Conservation (phyloP, 371 early-diverging fungal genomes). For the Nematocida sp. region DNA sequence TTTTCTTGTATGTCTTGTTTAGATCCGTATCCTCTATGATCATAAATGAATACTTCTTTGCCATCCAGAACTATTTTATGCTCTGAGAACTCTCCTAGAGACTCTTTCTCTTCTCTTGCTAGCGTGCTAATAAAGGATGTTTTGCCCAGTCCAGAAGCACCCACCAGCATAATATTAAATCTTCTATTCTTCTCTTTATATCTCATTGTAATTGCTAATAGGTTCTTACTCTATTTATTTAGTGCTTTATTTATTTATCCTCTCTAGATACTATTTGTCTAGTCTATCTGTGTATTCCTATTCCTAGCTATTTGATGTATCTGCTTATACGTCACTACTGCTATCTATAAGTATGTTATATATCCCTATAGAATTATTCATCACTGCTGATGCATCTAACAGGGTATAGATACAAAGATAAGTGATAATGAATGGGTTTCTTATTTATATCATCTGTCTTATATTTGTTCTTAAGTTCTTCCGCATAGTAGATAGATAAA, state of each 20-base stretch:
- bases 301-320: too few relatives aligned
- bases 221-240: neutral
- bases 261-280: too few relatives aligned
- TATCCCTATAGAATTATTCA: too few relatives aligned
- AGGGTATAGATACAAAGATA: too few relatives aligned
- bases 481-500: too few relatives aligned
- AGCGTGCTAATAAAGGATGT: slow-evolving; percentile 1
- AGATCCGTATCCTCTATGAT: slow-evolving; percentile 60
- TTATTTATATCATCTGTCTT: too few relatives aligned
- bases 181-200: neutral
- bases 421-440: too few relatives aligned
- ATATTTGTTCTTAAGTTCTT: too few relatives aligned
- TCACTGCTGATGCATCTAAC: too few relatives aligned
- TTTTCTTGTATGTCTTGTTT: slow-evolving; percentile 32
- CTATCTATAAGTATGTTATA: too few relatives aligned
- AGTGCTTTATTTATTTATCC: neutral
- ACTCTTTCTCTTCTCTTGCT: neutral
- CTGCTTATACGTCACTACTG: too few relatives aligned
- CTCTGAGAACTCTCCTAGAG: slow-evolving; percentile 5
- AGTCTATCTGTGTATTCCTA: too few relatives aligned
- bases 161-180: slow-evolving; percentile 28
- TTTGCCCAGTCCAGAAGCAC: slow-evolving; percentile 14
- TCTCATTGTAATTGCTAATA: neutral
- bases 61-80: neutral
- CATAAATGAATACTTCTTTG: slow-evolving; percentile 20